Percentiles rank a stretch among this genome's conserved stretches.
phyloP scores from a whole-genome alignment of 768 basidiomycete species.

The Termitomyces sp. region DNA sequence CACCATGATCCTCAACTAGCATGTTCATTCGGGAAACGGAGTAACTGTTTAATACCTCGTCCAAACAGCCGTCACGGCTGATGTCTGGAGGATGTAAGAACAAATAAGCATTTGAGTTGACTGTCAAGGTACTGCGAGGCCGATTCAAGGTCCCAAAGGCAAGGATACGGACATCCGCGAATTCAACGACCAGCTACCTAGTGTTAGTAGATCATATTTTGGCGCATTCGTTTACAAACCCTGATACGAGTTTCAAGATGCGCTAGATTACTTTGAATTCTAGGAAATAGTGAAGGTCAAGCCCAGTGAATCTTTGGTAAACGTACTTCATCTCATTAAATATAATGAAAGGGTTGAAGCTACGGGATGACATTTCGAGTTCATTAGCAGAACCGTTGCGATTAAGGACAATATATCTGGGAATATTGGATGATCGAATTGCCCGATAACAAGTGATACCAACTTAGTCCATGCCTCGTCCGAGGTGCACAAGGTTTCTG shows the following conservation, averaged over 20 bases:
- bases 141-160: constrained; percentile 61
- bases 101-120: constrained; percentile 64
- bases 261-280: constrained; percentile 61
- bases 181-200: constrained; percentile 57
- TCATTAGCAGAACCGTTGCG: constrained; percentile 73
- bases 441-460: constrained; percentile 14
- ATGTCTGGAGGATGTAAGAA: constrained; percentile 71
- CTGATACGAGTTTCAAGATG: constrained; percentile 63
- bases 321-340: constrained; percentile 75
- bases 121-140: constrained; percentile 47
- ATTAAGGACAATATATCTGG: constrained; percentile 65
- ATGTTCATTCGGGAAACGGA: constrained; percentile 11
- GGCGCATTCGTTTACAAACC: constrained; percentile 32
- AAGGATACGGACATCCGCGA: constrained; percentile 68
- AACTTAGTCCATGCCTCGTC: constrained; percentile 86
- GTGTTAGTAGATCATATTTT: background rate
- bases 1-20: constrained; percentile 35
- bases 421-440: constrained; percentile 3
- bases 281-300: constrained; percentile 18
- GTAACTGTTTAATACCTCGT: constrained; percentile 3
- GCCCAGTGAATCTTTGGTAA: background rate
- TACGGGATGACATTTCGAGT: constrained; percentile 60
- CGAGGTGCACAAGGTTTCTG: constrained; percentile 59
- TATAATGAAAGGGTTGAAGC: constrained; percentile 58
- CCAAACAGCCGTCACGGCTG: constrained; percentile 15